These are phyloP conservation scores for Podospora conica DNA, from an alignment of 495 filamentous ascomycete species.

Conservation along the genomic window DNA sequence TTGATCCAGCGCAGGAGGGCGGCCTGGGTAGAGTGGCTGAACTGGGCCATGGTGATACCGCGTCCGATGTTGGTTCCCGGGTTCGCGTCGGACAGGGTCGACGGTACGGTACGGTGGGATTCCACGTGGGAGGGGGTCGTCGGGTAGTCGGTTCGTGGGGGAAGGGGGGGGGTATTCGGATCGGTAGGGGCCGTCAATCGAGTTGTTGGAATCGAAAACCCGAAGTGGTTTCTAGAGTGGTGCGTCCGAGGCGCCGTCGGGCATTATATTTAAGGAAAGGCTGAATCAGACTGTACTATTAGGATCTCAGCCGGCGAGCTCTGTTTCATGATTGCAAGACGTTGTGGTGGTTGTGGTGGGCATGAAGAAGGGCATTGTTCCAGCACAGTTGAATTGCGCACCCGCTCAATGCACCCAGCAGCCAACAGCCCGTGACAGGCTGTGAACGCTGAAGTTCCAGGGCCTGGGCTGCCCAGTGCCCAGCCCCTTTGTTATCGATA, in stretches of 20 bases:
- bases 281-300: constrained; percentile 1
- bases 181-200: neutral
- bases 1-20: constrained; percentile 45
- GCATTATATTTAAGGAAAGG: neutral
- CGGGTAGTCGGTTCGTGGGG: neutral
- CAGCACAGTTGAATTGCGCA: neutral
- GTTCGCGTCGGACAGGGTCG: neutral
- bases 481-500: constrained; percentile 18
- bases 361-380: constrained; percentile 23
- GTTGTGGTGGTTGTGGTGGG: constrained; percentile 7
- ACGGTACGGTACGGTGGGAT: neutral
- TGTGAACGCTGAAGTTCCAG: neutral
- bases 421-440: neutral
- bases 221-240: neutral
- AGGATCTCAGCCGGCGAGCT: constrained; percentile 15
- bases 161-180: neutral
- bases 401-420: constrained; percentile 6
- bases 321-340: constrained; percentile 23
- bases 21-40: constrained; percentile 26
- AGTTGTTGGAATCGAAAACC: neutral
- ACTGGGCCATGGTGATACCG: constrained; percentile 22
- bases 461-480: constrained; percentile 4
- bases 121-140: neutral
- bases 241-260: neutral
- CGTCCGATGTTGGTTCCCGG: neutral